A percentile compares a stretch with the other conserved stretches of the same genome.
Conservation (phyloP, 257 asterid species). For the Coffea canephora region DNA sequence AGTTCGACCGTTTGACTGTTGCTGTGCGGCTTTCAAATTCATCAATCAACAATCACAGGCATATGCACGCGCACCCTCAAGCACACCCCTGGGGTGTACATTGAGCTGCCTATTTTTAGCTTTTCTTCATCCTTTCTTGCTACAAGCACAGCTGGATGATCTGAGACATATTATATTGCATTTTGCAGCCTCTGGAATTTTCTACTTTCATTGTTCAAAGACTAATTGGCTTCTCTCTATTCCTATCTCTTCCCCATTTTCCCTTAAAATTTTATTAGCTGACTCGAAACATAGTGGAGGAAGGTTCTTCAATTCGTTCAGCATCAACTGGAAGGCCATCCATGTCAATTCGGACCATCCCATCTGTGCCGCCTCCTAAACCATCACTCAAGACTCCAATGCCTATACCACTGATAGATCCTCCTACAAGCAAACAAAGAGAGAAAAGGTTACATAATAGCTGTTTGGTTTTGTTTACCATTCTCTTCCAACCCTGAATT, state of each 20-base stretch:
- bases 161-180: background rate
- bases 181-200: background rate
- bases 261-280: slow-evolving; percentile 41
- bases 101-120: background rate
- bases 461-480: slow-evolving; percentile 4
- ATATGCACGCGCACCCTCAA: background rate
- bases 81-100: background rate
- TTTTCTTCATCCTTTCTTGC: background rate
- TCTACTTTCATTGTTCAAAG: slow-evolving; percentile 1
- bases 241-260: background rate
- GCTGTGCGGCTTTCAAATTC: background rate
- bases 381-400: slow-evolving; percentile 49
- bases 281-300: slow-evolving; percentile 53
- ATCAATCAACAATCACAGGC: background rate
- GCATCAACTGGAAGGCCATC: slow-evolving; percentile 81
- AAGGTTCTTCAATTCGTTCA: slow-evolving; percentile 56
- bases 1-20: too few relatives aligned
- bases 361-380: slow-evolving; percentile 57
- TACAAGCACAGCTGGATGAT: background rate
- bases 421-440: slow-evolving; percentile 59
- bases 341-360: slow-evolving; percentile 51
- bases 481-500: slow-evolving; percentile 12
- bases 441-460: slow-evolving; percentile 65
- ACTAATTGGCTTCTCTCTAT: slow-evolving; percentile 15
- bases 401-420: slow-evolving; percentile 72